These are phyloP conservation scores for Firmiana major DNA, from an alignment of 345 rosid species.

Conservation along the genomic window DNA sequence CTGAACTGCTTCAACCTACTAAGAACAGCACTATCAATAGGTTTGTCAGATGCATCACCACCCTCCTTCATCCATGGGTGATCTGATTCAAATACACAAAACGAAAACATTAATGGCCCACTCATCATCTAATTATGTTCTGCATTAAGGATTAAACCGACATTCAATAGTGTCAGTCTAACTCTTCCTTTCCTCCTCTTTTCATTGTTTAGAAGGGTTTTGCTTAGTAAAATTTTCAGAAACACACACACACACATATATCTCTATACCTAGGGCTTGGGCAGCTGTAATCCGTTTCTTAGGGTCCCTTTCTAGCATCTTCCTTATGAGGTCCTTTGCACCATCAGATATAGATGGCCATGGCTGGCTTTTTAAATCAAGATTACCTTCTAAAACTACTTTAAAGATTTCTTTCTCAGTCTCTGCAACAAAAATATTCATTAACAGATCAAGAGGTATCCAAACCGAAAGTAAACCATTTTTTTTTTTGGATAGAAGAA, in stretches of 20 bases:
- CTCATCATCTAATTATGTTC: background rate
- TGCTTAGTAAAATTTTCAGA: background rate
- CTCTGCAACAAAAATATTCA: conserved; percentile 42
- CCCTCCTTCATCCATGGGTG: conserved; percentile 82
- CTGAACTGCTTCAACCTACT: conserved; percentile 85
- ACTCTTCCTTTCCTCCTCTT: too few relatives aligned
- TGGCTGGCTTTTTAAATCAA: conserved; percentile 64
- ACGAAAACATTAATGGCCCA: background rate
- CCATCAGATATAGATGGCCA: conserved; percentile 76
- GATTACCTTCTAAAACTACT: conserved; percentile 44
- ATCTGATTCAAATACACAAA: conserved; percentile 34
- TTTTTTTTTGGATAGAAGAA: background rate
- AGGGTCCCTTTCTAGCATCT: conserved; percentile 69
- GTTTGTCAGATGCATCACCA: conserved; percentile 57
- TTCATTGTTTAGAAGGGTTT: background rate
- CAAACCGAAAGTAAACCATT: background rate
- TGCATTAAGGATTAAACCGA: background rate
- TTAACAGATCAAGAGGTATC: background rate
- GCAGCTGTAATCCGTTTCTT: conserved; percentile 68
- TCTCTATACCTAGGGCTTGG: conserved; percentile 64
- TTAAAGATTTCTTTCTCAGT: conserved; percentile 63
- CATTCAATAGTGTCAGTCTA: background rate
- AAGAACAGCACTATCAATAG: conserved; percentile 75
- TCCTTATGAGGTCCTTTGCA: conserved; percentile 73
- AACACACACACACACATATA: background rate